A percentile compares a stretch with the other conserved stretches of the same genome.
Evolutionary conservation across 345 rosid genomes (phyloP).

Genomic region (Combretum micranthum): DNA sequence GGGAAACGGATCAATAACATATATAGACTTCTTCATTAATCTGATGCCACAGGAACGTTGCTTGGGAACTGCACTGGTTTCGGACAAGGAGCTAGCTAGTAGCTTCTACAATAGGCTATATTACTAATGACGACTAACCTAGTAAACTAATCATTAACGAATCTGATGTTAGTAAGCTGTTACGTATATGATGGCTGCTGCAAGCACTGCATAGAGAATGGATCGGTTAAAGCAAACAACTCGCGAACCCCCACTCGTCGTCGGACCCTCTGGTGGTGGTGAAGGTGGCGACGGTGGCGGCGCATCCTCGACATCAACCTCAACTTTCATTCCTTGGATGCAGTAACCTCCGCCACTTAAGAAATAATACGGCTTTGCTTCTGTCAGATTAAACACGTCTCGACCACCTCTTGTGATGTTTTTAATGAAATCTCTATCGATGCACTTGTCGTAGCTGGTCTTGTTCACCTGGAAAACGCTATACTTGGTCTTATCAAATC

Average conservation of each 20-base stretch:
- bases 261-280: background rate
- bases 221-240: slow-evolving; percentile 1
- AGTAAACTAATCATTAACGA: too few species aligned
- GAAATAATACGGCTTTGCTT: slow-evolving; percentile 52
- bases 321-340: slow-evolving; percentile 46
- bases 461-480: slow-evolving; percentile 57
- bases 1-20: too few species aligned
- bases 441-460: slow-evolving; percentile 47
- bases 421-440: slow-evolving; percentile 28
- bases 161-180: too few species aligned
- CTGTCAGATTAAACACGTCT: slow-evolving; percentile 48
- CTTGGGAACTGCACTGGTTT: too few species aligned
- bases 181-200: too few species aligned
- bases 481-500: slow-evolving; percentile 31
- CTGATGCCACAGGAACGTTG: too few species aligned
- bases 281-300: slow-evolving; percentile 10
- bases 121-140: too few species aligned
- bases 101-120: too few species aligned
- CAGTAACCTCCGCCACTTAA: slow-evolving; percentile 54
- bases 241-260: background rate
- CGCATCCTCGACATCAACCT: slow-evolving; percentile 19
- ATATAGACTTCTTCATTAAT: too few species aligned
- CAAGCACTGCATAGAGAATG: background rate
- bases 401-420: slow-evolving; percentile 60
- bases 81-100: too few species aligned